These are phyloP conservation scores for Grigorovia yakushimaensis DNA, from an alignment of 805 yeast genomes.

Conservation along the genomic window DNA sequence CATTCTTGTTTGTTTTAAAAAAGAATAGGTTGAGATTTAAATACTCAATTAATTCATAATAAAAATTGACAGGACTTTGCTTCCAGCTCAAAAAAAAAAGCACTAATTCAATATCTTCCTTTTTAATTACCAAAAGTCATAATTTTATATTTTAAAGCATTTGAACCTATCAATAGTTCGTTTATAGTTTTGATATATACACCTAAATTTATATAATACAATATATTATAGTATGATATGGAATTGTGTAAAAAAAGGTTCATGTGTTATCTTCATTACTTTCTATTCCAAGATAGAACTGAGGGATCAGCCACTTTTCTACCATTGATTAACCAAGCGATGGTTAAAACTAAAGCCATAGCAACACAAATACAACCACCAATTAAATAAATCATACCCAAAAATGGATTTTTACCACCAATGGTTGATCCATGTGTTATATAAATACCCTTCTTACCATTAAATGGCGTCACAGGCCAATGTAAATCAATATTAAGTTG, in stretches of 20 bases:
- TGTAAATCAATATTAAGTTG: conserved; percentile 60
- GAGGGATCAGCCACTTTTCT: conserved; percentile 65
- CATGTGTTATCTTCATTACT: conserved; percentile 8
- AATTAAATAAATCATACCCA: conserved; percentile 66
- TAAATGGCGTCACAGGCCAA: conserved; percentile 64
- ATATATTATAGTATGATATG: no score
- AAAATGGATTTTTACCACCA: conserved; percentile 67
- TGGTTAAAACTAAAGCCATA: conserved; percentile 42
- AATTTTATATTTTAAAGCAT: no score
- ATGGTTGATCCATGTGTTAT: conserved; percentile 60
- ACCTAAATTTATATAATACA: no score
- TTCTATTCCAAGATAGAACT: conserved; percentile 64
- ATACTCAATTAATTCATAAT: no score
- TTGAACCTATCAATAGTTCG: no score
- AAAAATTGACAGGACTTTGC: no score
- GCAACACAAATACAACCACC: conserved; percentile 63
- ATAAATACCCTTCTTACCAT: conserved; percentile 59
- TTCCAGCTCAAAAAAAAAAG: no score
- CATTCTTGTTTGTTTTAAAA: no score
- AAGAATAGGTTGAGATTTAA: no score
- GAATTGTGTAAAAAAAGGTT: not conserved
- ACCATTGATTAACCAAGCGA: conserved; percentile 51
- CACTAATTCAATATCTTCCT: no score
- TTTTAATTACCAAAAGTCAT: no score
- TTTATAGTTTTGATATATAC: no score